Base-by-base conservation (phyloP, 495 filamentous ascomycete species). In the Daldinia caldariorum region DNA sequence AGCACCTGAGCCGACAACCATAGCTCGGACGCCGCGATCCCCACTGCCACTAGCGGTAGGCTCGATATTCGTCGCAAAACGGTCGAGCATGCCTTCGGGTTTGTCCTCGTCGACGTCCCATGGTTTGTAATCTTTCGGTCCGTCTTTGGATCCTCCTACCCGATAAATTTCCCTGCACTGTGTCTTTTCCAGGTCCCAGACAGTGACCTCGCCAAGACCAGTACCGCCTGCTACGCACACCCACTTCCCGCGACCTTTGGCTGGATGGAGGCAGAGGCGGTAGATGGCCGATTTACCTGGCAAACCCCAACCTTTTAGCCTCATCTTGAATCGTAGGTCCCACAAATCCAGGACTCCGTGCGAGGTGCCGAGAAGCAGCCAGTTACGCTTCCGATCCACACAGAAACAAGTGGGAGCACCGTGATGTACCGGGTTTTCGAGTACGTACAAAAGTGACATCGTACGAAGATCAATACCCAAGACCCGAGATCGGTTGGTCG, bases 391-490 rank as follows among this genome's bases (percentile, higher is more conserved):
- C 29, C 88, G 83, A 71, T 97, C 92, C 34, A 94, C 82, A 78
- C 92, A 94, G 79, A 99, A 98, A 63, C 92, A 95, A 2, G 92
- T 98, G 6, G 92, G 93, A 2, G 91, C 94, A 32, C 96, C 96
- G 77, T 98, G 96, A 73, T 97, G 92, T 9, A 97, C 89, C 3
- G 96, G 94, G 59, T 97, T 99, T 45, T 91, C 87, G 26, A 99
- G 81, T 4, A 87, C 85, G 72, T 91, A 99, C 16, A 97, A 76
- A 20, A 92, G 82, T 10, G 87, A 81, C 94, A 98, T 98, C 47
- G 89, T 92, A 34, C 94, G 87, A 60, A 99, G 86, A 75, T 98
- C 94, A 18, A 99, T 80, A 1, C 93, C 94, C 6, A 95, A 68
- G 39, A 99, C 82, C 58, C 89, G 89, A 58, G 90, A 94, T 51